A percentile compares a stretch with the other conserved stretches of the same genome.
Conservation (phyloP, 2,329 filamentous ascomycete species). For the Cercospora zeina region DNA sequence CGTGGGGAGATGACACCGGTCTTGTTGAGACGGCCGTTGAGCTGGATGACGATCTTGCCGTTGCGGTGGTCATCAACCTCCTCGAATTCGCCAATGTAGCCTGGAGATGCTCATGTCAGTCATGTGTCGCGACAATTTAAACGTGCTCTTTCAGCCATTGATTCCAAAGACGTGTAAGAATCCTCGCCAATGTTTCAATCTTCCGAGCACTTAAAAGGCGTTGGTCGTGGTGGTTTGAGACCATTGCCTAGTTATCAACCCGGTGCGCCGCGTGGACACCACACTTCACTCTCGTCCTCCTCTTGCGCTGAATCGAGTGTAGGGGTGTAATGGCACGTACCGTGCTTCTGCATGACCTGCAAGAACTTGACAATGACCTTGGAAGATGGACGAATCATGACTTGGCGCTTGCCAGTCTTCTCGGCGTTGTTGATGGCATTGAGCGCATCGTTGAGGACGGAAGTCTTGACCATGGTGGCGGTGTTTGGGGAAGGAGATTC, state of each 20-base stretch:
- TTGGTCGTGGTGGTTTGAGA: constrained; percentile 78
- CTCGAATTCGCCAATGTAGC: constrained; percentile 99
- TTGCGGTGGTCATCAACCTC: constrained; percentile 99
- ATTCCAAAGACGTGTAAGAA: constrained; percentile 93
- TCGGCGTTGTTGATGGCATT: constrained; percentile 99
- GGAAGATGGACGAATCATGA: constrained; percentile 94
- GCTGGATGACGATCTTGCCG: constrained; percentile 99
- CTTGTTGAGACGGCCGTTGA: constrained; percentile 99
- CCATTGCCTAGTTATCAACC: constrained; percentile 99
- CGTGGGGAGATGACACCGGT: constrained; percentile 98
- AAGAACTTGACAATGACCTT: constrained; percentile 99
- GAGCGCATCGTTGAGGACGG: constrained; percentile 90
- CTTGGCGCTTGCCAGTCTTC: constrained; percentile 99
- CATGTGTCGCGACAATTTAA: constrained; percentile 89
- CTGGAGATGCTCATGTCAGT: constrained; percentile 61
- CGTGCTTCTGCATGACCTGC: constrained; percentile 98
- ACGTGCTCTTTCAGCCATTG: constrained; percentile 76
- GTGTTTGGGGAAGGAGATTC: constrained; percentile 66
- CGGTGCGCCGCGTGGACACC: constrained; percentile 53
- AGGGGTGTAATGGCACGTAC: constrained; percentile 61
- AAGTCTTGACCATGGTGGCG: constrained; percentile 98
- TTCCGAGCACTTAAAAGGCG: constrained; percentile 99
- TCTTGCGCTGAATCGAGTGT: constrained; percentile 30
- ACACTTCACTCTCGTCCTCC: constrained; percentile 15
- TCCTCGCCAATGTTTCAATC: constrained; percentile 73